A percentile compares a stretch with the other conserved stretches of the same genome.
These are phyloP conservation scores for Globisporangium sylvaticum DNA, from an alignment of 352 stramenopile genomes.

Conservation along the genomic window DNA sequence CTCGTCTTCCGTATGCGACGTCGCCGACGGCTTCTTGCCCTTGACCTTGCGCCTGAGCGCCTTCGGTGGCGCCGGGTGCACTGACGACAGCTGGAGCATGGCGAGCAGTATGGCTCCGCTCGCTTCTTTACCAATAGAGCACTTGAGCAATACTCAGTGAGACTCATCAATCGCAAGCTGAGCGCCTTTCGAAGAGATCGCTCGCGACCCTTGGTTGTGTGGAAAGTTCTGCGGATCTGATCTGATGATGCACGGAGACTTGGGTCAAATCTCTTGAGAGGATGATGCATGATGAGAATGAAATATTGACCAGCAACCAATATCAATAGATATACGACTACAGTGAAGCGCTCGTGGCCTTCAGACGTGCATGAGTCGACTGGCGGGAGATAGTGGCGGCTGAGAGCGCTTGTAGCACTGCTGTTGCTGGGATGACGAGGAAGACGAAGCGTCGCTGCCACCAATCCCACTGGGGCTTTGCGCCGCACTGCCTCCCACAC, in stretches of 20 bases:
- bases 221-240: not conserved
- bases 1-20: not conserved
- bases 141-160: not conserved
- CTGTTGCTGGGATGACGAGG: conserved; percentile 10
- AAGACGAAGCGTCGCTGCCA: conserved; percentile 17
- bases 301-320: not conserved
- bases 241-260: not conserved
- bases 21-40: not conserved
- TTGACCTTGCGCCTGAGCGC: conserved; percentile 13
- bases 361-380: conserved; percentile 30
- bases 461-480: conserved; percentile 24
- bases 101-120: not conserved
- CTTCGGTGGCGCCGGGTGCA: conserved; percentile 2
- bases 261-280: not conserved
- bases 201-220: not conserved
- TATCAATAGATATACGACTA: no score
- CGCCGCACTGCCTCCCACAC: conserved; percentile 10
- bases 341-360: no score
- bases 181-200: not conserved
- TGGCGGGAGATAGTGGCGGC: conserved; percentile 30
- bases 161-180: not conserved
- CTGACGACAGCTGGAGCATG: conserved; percentile 4
- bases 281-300: not conserved
- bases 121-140: not conserved
- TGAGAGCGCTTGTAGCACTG: conserved; percentile 57